Base-by-base conservation (phyloP, 2,329 filamentous ascomycete species). In the Lachnellula subtilissima region DNA sequence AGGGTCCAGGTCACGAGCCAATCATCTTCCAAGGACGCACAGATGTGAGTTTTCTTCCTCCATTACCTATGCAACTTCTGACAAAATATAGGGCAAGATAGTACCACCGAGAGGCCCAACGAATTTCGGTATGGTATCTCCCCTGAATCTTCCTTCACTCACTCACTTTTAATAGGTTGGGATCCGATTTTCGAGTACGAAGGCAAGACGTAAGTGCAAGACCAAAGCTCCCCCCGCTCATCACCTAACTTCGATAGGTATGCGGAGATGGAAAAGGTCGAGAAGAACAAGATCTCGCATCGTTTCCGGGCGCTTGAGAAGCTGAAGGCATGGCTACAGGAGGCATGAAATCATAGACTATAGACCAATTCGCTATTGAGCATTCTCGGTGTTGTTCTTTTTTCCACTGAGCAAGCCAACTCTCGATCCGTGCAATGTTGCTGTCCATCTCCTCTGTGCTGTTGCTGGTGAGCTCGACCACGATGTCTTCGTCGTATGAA, bases 151-250 rank as follows among this genome's bases (percentile, higher is more conserved):
- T 57, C 22, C 23, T 58, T 48, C 35, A 25, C 14, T 25, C 54
- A 50, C 48, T 55, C 32, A 64, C 63, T 63, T 49, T 65, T 48
- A 25, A n/a, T 61, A 96, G 92, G 93, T 47, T 99, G 94, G 94
- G 94, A 99, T 72, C 85, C 94, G 2, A 87, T 96, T 62, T 99
- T 99, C 67, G 94, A 99, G 75, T 93, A 95, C 65, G 82, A 95
- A 62, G 92, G 92, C 43, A 78, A 90, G 74, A 99, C 94, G 76
- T 70, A 63, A 59, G 62, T 54, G 28, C 9, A 11, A 25, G 15
- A 40, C 42, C 28, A 49, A 39, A 37, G 14, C 15, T 40, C 39
- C 5, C 40, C 19, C 17, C n/a, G 39, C 51, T 45, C 40, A 37
- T 36, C 17, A 19, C 40, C 48, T 49, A 37, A 35, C 36, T n/a